These are phyloP conservation scores for Sordariomycetes sp. DNA, from an alignment of 2,329 filamentous ascomycete species.

Conservation along the genomic window DNA sequence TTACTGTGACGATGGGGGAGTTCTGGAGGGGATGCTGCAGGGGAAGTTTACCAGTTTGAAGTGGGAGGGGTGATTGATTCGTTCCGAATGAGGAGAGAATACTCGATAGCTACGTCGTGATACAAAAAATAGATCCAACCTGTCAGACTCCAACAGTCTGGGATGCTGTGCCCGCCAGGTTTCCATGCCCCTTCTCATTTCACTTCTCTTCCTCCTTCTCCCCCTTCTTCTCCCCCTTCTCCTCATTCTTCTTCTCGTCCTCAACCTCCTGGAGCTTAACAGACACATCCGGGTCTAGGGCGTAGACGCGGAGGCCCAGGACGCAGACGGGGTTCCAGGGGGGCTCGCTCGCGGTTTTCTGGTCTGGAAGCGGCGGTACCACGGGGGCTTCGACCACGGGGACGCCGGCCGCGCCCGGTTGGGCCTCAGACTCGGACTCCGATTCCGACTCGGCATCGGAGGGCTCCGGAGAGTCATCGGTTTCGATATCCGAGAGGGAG, in stretches of 20 bases:
- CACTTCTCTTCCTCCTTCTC: no score
- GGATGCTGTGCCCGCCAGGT: slow-evolving; percentile 17
- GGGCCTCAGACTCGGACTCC: slow-evolving; percentile 13
- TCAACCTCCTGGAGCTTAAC: slow-evolving; percentile 21
- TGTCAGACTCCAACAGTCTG: background rate
- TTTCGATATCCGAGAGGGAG: background rate
- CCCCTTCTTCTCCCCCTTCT: slow-evolving; percentile 14
- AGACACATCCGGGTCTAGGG: slow-evolving; percentile 20
- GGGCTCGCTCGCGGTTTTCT: slow-evolving; percentile 1
- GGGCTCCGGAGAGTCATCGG: background rate
- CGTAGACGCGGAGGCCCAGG: slow-evolving; percentile 26
- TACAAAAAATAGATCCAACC: background rate
- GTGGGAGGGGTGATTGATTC: slow-evolving; percentile 2
- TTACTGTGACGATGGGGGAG: slow-evolving; percentile 42
- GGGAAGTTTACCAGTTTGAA: slow-evolving; percentile 31
- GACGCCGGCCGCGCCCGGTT: slow-evolving; percentile 12
- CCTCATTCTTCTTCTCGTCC: slow-evolving; percentile 13
- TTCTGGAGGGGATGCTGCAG: slow-evolving; percentile 31
- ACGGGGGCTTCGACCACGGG: background rate
- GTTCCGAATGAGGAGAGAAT: background rate
- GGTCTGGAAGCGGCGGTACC: background rate
- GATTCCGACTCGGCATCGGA: slow-evolving; percentile 11
- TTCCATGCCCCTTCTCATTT: slow-evolving; percentile 7
- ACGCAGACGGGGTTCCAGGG: slow-evolving; percentile 32
- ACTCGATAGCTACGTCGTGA: background rate